Conservation (phyloP, 78 protist species). For the Emiliania huxleyi region DNA sequence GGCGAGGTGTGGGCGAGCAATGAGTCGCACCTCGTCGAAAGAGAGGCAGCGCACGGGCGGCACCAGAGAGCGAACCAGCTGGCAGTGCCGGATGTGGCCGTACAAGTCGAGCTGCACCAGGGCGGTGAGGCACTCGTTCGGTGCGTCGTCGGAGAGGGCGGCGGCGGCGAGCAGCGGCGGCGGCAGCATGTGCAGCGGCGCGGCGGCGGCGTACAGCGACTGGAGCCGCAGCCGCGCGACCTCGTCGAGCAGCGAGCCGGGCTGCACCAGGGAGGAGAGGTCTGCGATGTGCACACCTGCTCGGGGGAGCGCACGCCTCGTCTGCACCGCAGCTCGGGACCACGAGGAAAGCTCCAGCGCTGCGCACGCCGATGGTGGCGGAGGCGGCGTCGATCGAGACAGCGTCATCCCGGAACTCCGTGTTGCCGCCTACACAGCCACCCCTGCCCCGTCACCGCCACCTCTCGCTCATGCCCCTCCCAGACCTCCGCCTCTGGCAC, state of each 20-base stretch:
- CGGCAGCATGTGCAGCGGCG: conserved; percentile 21
- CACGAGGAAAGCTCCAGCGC: neutral
- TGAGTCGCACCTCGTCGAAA: neutral
- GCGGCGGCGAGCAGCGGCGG: neutral
- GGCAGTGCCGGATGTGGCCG: neutral
- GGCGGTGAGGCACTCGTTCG: conserved; percentile 19
- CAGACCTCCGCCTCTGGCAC: too few species aligned
- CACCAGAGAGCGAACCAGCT: neutral
- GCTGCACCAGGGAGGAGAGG: neutral
- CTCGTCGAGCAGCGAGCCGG: neutral
- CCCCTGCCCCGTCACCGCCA: too few species aligned
- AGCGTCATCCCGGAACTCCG: conserved; percentile 19
- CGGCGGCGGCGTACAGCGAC: neutral
- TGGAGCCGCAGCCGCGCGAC: conserved; percentile 11
- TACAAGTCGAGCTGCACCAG: neutral
- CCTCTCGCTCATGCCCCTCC: too few species aligned
- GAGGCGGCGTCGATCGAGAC: neutral
- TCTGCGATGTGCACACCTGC: neutral
- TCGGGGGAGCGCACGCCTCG: too few species aligned
- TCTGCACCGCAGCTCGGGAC: too few species aligned
- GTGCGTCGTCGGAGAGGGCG: neutral
- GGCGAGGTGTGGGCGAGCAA: too few species aligned
- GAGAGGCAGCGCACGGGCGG: neutral
- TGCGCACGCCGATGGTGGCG: neutral
- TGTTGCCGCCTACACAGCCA: too few species aligned